Evolutionary conservation across 2,329 filamentous ascomycete species (phyloP).

Genomic region (Xylaria sp.): DNA sequence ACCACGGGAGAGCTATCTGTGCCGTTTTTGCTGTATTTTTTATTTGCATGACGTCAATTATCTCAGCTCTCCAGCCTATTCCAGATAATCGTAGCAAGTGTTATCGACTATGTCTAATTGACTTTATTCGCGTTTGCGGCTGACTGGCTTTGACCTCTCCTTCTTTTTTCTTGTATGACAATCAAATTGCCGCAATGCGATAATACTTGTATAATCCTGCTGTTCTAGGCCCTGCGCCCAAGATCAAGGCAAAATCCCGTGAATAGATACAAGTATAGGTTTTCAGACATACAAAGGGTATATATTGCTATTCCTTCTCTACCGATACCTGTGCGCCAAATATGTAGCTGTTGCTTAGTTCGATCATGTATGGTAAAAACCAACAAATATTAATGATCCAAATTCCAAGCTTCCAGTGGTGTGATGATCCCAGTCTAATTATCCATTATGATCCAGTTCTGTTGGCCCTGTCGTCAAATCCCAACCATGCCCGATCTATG

Average conservation of each 20-base stretch:
- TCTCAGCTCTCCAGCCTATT: not conserved
- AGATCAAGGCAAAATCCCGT: not conserved
- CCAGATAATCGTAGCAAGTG: too few relatives aligned
- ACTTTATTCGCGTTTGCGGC: not conserved
- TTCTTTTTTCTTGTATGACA: not conserved
- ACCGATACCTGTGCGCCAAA: not conserved
- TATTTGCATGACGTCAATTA: constrained; percentile 30
- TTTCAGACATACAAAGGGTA: not conserved
- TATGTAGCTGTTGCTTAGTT: not conserved
- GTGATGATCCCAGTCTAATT: constrained; percentile 21
- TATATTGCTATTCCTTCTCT: not conserved
- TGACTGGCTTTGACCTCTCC: not conserved
- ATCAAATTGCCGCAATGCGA: not conserved
- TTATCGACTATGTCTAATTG: not conserved
- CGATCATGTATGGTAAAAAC: not conserved
- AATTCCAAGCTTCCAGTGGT: not conserved
- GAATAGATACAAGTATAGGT: not conserved
- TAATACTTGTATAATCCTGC: not conserved
- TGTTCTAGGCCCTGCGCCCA: not conserved
- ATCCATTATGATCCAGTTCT: constrained; percentile 11
- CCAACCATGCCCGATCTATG: constrained; percentile 19
- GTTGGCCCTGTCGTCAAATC: constrained; percentile 1
- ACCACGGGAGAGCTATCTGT: constrained; percentile 2
- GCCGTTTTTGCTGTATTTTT: not conserved
- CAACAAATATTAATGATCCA: not conserved